Conservation (phyloP, 208 protist genomes). For the Leishmania major region DNA sequence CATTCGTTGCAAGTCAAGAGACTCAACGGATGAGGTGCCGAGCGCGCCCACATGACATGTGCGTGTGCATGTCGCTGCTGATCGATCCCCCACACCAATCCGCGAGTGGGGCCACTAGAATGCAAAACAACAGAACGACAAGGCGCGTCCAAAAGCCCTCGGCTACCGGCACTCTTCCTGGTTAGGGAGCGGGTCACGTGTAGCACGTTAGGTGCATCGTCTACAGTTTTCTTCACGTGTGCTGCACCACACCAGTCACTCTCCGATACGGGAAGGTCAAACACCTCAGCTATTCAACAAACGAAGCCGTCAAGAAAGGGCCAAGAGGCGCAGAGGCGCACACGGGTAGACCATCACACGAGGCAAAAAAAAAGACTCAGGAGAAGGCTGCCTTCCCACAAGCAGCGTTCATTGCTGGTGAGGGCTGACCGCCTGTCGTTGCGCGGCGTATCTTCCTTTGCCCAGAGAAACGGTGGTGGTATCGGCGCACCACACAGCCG, state of each 20-base stretch:
- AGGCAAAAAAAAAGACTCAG: background rate
- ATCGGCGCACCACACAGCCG: background rate
- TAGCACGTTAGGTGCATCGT: background rate
- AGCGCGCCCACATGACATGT: background rate
- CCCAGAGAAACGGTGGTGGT: background rate
- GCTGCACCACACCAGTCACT: background rate
- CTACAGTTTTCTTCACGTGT: background rate
- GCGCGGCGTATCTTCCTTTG: background rate
- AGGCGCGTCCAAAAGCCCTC: background rate
- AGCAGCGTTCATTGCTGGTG: background rate
- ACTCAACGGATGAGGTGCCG: background rate
- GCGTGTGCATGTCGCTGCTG: background rate
- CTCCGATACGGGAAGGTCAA: background rate
- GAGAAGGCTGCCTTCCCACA: background rate
- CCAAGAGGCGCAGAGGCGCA: background rate
- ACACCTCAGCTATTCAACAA: background rate
- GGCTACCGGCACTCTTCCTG: background rate
- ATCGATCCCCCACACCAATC: background rate
- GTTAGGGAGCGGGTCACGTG: background rate
- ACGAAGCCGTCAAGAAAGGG: too few species aligned
- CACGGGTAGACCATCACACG: background rate
- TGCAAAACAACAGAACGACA: background rate
- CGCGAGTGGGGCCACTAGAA: background rate
- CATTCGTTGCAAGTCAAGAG: background rate
- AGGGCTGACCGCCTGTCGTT: background rate